phyloP scores from a whole-genome alignment of 768 basidiomycete species.

The Exidia glandulosa region DNA sequence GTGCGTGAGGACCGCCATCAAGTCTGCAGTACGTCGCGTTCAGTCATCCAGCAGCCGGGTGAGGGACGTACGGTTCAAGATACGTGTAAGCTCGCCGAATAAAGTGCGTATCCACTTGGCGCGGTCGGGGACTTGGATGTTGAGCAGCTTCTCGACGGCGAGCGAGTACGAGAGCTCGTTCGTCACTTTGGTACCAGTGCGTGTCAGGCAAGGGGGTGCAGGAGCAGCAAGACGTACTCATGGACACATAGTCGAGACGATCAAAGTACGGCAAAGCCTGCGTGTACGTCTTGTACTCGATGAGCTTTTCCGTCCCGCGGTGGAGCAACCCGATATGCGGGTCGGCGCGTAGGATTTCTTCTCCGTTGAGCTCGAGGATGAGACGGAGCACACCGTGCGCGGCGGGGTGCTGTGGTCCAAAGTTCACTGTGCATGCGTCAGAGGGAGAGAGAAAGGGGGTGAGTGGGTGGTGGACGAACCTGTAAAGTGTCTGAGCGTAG shows the following conservation, averaged over 20 bases:
- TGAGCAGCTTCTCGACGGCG: conserved; percentile 95
- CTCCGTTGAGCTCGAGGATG: conserved; percentile 95
- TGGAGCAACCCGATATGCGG: conserved; percentile 96
- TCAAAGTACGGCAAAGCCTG: conserved; percentile 99
- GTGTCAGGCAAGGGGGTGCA: too few species aligned
- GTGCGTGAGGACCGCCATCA: conserved; percentile 95
- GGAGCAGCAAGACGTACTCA: conserved; percentile 92
- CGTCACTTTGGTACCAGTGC: conserved; percentile 87
- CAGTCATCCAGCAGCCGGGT: too few species aligned
- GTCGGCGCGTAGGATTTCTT: conserved; percentile 82
- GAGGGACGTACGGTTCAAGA: conserved; percentile 82
- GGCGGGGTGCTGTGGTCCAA: conserved; percentile 98
- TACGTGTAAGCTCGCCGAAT: conserved; percentile 93
- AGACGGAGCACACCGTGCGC: conserved; percentile 97
- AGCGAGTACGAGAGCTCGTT: conserved; percentile 96
- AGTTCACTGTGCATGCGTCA: conserved; percentile 62
- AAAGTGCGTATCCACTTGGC: conserved; percentile 97
- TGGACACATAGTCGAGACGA: conserved; percentile 97
- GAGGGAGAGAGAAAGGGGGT: conserved; percentile 4
- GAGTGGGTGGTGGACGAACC: conserved; percentile 37
- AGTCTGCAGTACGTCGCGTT: conserved; percentile 36
- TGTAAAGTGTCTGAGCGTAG: conserved; percentile 88
- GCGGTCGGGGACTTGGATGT: conserved; percentile 91
- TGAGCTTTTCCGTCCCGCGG: conserved; percentile 95
- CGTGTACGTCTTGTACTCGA: conserved; percentile 96